Conservation (phyloP, 352 stramenopile species). For the Globisporangium rhizosaccharum region DNA sequence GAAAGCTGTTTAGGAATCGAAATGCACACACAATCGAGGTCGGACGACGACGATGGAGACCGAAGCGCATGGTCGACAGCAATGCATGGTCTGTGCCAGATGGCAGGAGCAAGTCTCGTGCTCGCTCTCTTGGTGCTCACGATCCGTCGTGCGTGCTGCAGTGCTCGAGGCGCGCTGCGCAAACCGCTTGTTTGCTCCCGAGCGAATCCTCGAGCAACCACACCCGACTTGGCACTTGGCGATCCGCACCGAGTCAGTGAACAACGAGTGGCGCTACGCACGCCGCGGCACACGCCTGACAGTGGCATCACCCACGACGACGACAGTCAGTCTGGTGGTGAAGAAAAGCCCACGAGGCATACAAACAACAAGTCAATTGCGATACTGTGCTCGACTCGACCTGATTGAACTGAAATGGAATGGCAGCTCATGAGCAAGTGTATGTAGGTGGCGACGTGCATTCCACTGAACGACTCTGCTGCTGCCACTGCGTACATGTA, state of each 20-base stretch:
- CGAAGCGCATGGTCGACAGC: neutral
- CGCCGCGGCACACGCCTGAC: constrained; percentile 13
- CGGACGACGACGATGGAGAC: too few relatives aligned
- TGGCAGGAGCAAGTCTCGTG: too few relatives aligned
- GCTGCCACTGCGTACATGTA: too few relatives aligned
- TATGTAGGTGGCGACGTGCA: neutral
- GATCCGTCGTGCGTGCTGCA: neutral
- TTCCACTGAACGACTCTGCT: too few relatives aligned
- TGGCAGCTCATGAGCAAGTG: neutral
- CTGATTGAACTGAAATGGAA: neutral
- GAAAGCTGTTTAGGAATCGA: too few relatives aligned
- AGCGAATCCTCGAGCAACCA: too few relatives aligned
- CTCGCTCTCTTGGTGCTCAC: too few relatives aligned
- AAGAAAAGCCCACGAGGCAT: neutral
- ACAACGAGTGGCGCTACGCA: constrained; percentile 8
- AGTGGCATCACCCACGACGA: constrained; percentile 1
- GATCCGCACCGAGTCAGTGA: constrained; percentile 1
- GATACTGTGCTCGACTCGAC: neutral
- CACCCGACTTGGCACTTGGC: too few relatives aligned
- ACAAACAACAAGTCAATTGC: neutral
- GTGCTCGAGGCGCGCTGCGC: too few relatives aligned
- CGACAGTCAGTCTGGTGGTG: neutral
- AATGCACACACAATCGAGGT: too few relatives aligned
- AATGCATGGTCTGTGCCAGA: neutral
- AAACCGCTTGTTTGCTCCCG: too few relatives aligned